Percentiles rank a stretch among this genome's conserved stretches.
Conservation (phyloP, 352 stramenopile species). For the Globisporangium emineosum region DNA sequence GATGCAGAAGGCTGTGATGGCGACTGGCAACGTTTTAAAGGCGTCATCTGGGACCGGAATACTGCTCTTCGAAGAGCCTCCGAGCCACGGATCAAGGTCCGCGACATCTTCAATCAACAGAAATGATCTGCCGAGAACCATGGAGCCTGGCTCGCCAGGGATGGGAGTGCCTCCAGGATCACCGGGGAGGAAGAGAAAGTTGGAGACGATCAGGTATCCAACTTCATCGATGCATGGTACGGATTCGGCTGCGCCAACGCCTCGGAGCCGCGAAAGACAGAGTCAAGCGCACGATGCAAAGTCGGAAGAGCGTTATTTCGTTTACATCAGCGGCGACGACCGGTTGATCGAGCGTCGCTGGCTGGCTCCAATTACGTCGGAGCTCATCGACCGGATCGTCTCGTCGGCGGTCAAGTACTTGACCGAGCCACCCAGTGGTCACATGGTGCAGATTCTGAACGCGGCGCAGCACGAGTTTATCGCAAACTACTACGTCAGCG, state of each 20-base stretch:
- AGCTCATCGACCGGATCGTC: constrained; percentile 43
- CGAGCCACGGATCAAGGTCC: not conserved
- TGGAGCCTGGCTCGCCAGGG: constrained; percentile 3
- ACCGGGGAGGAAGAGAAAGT: constrained; percentile 2
- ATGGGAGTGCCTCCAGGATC: not conserved
- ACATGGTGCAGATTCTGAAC: constrained; percentile 43
- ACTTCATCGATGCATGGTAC: not conserved
- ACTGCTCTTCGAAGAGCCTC: constrained; percentile 5
- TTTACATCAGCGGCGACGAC: constrained; percentile 38
- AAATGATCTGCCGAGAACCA: not conserved
- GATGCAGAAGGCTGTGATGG: constrained; percentile 31
- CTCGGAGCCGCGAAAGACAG: not conserved
- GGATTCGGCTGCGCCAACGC: not conserved
- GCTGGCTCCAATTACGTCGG: constrained; percentile 31
- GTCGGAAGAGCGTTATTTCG: constrained; percentile 58
- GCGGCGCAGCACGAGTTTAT: constrained; percentile 43
- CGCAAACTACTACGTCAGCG: constrained; percentile 56
- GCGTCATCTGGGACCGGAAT: constrained; percentile 1
- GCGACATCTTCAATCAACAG: not conserved
- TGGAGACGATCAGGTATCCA: constrained; percentile 3
- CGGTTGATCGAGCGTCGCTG: constrained; percentile 38
- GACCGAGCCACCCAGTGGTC: constrained; percentile 21
- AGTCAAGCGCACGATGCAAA: not conserved
- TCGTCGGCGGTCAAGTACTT: constrained; percentile 55
- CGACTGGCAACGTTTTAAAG: not conserved